Conservation (phyloP, 441 rosid genomes). For the Francoa sonchifolia region DNA sequence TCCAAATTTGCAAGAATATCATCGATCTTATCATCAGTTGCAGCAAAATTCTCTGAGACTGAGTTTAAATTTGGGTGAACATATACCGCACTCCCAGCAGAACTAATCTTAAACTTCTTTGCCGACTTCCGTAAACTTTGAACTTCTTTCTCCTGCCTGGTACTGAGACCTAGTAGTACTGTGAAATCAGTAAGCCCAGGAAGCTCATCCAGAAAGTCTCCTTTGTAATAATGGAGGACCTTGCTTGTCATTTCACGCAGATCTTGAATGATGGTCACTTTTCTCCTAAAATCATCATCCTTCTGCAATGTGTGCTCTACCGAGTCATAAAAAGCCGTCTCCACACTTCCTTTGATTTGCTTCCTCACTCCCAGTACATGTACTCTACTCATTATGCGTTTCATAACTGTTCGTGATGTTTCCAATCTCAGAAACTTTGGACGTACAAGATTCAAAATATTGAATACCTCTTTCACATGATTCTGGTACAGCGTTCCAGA, state of each 20-base stretch:
- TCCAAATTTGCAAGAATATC: constrained; percentile 20
- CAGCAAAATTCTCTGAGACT: constrained; percentile 13
- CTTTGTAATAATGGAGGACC: constrained; percentile 78
- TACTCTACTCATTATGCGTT: constrained; percentile 57
- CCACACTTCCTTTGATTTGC: constrained; percentile 24
- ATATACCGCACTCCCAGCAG: constrained; percentile 34
- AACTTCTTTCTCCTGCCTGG: constrained; percentile 38
- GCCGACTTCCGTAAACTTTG: constrained; percentile 25
- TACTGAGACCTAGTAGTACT: constrained; percentile 45
- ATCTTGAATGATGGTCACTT: constrained; percentile 50
- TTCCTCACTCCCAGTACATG: constrained; percentile 34
- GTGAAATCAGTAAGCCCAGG: constrained; percentile 79
- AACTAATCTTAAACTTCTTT: constrained; percentile 26
- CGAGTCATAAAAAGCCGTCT: constrained; percentile 37
- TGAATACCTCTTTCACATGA: constrained; percentile 77
- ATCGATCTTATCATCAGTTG: constrained; percentile 33
- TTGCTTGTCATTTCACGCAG: constrained; percentile 69
- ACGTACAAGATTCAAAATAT: constrained; percentile 64
- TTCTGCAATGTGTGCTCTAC: constrained; percentile 61
- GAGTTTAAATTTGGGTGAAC: constrained; percentile 31
- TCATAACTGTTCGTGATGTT: constrained; percentile 24
- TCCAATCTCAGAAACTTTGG: constrained; percentile 60
- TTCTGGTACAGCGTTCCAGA: constrained; percentile 86
- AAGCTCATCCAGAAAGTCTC: constrained; percentile 73
- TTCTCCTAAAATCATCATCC: constrained; percentile 31